Conservation (phyloP, 2,329 filamentous ascomycete species). For the Penicillium sumatraense region DNA sequence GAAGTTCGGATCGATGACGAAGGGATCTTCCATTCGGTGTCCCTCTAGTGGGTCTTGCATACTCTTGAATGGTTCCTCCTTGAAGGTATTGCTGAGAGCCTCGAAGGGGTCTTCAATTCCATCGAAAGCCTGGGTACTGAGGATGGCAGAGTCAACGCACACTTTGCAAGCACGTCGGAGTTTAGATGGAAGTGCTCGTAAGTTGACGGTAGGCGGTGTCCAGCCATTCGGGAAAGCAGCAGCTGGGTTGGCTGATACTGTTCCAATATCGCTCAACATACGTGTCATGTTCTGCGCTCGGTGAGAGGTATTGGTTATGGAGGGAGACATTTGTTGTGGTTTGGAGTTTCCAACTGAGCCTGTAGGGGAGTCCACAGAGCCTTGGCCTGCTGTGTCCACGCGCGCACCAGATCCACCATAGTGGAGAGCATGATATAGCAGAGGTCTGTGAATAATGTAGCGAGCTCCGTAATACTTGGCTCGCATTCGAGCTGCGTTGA, state of each 20-base stretch:
- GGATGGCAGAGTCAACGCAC: conserved; percentile 75
- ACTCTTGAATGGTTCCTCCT: not conserved
- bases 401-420: conserved; percentile 47
- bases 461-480: conserved; percentile 94
- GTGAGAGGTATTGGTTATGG: conserved; percentile 32
- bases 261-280: conserved; percentile 39
- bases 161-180: conserved; percentile 60
- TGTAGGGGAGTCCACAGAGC: conserved; percentile 37
- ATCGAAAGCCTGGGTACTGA: conserved; percentile 84
- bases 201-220: conserved; percentile 20
- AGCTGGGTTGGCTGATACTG: conserved; percentile 24
- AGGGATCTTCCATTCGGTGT: not conserved
- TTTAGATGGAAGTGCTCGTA: conserved; percentile 43
- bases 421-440: conserved; percentile 66
- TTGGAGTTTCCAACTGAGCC: conserved; percentile 32
- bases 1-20: not conserved
- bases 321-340: conserved; percentile 43
- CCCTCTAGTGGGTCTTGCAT: not conserved
- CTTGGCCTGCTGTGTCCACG: conserved; percentile 14
- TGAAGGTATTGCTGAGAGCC: not conserved
- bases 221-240: conserved; percentile 17
- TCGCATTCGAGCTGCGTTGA: conserved; percentile 80
- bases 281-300: conserved; percentile 36
- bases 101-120: conserved; percentile 50
- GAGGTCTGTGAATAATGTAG: conserved; percentile 86